Evolutionary conservation across 2,329 filamentous ascomycete species (phyloP).

Genomic region (Colletotrichum sp.): DNA sequence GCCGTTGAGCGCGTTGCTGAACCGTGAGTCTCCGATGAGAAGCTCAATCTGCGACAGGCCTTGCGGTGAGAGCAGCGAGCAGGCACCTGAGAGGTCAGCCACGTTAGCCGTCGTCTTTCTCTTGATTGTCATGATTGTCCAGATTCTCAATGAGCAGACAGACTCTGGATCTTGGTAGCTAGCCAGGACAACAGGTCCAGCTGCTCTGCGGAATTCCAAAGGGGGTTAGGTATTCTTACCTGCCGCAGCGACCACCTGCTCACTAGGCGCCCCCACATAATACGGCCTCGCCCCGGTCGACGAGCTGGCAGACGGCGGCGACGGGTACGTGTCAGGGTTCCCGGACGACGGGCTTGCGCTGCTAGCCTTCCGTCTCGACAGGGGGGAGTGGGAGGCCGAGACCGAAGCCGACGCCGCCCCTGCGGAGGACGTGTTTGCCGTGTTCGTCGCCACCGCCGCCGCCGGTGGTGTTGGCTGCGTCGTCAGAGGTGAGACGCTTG

Average conservation of each 20-base stretch:
- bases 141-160: not conserved
- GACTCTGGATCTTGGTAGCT: not conserved
- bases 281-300: slow-evolving; percentile 9
- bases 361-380: slow-evolving; percentile 6
- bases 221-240: not conserved
- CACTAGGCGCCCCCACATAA: not conserved
- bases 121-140: not conserved
- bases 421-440: slow-evolving; percentile 10
- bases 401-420: slow-evolving; percentile 25
- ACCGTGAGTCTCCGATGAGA: slow-evolving; percentile 12
- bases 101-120: not conserved
- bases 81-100: not conserved
- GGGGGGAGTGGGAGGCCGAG: slow-evolving; percentile 18
- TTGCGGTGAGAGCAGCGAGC: slow-evolving; percentile 7
- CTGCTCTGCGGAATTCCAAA: not conserved
- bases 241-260: not conserved
- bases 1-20: not conserved
- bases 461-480: not conserved
- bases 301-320: slow-evolving; percentile 11
- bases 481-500: not conserved
- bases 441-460: not conserved
- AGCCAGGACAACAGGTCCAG: not conserved
- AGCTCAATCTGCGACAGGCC: slow-evolving; percentile 6
- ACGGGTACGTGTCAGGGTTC: slow-evolving; percentile 2
- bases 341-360: slow-evolving; percentile 6